Percentiles rank a stretch among this genome's conserved stretches.
These are phyloP conservation scores for Salix viminalis DNA, from an alignment of 345 rosid species.

Conservation along the genomic window DNA sequence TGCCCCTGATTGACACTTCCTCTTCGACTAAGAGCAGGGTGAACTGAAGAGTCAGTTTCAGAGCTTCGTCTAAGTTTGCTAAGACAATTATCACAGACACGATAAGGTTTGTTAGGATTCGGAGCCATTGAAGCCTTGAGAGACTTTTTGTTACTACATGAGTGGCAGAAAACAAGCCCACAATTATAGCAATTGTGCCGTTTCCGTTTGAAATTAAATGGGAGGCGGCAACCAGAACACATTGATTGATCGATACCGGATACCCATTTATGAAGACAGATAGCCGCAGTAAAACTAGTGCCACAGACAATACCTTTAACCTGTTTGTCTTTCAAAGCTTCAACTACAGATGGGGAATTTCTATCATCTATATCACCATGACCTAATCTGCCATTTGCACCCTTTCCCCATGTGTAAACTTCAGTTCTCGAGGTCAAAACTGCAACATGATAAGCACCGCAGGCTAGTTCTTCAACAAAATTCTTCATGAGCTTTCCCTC, in stretches of 20 bases:
- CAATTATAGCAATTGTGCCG: conserved; percentile 74
- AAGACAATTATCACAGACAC: conserved; percentile 61
- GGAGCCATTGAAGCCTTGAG: conserved; percentile 70
- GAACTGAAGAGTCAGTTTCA: conserved; percentile 27
- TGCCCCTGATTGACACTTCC: conserved; percentile 38
- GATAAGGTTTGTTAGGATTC: conserved; percentile 47
- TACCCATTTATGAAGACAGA: conserved; percentile 52
- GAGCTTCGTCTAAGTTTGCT: conserved; percentile 40
- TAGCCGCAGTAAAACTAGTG: conserved; percentile 51
- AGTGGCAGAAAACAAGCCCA: conserved; percentile 52
- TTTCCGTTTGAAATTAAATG: conserved; percentile 55
- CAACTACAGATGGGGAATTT: conserved; percentile 47
- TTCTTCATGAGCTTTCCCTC: conserved; percentile 40
- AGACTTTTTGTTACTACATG: conserved; percentile 54
- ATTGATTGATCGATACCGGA: conserved; percentile 41
- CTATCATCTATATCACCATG: conserved; percentile 48
- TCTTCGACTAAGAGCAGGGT: conserved; percentile 32
- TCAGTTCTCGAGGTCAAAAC: conserved; percentile 54
- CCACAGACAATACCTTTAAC: conserved; percentile 56
- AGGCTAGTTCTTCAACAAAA: conserved; percentile 51
- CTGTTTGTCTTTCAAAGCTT: conserved; percentile 53
- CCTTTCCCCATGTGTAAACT: conserved; percentile 68
- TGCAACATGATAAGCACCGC: conserved; percentile 59
- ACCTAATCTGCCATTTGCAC: conserved; percentile 58
- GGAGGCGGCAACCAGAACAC: conserved; percentile 48